Percentiles rank a stretch among this genome's conserved stretches.
Conservation (phyloP, 129 eudicot species). For the Pittosporum tobira region DNA sequence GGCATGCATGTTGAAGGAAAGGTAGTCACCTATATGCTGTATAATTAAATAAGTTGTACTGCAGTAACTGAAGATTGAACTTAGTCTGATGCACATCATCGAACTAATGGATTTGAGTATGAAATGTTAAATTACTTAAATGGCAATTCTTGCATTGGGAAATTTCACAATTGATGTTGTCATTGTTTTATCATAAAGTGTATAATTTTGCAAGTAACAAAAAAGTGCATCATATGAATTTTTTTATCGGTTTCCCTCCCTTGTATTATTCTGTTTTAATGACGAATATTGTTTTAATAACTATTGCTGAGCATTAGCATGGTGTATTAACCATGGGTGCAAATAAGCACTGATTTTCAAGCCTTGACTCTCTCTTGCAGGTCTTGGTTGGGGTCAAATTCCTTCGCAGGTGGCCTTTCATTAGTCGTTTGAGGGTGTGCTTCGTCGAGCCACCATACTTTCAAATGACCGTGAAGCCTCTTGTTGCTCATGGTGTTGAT, state of each 20-base stretch:
- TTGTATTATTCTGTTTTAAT: too few species aligned
- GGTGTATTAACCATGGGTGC: not conserved
- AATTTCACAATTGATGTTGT: not conserved
- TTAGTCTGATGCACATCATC: not conserved
- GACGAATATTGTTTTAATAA: too few species aligned
- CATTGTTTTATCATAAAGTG: too few species aligned
- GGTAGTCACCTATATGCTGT: constrained; percentile 26
- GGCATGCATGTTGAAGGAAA: constrained; percentile 97
- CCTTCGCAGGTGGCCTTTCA: constrained; percentile 63
- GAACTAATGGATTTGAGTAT: not conserved
- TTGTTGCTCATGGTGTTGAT: constrained; percentile 81
- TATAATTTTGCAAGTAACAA: too few species aligned
- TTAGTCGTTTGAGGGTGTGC: constrained; percentile 79
- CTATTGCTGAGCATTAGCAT: too few species aligned
- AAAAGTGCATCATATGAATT: too few species aligned
- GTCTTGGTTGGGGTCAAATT: constrained; percentile 86
- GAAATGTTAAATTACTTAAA: too few species aligned
- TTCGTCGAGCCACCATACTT: constrained; percentile 85
- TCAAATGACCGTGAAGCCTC: constrained; percentile 92
- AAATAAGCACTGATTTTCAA: not conserved
- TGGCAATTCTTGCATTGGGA: too few species aligned
- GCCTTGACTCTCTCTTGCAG: constrained; percentile 21
- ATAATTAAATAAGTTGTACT: too few species aligned
- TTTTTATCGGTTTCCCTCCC: too few species aligned
- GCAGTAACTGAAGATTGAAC: too few species aligned